These are phyloP conservation scores for Ustilago crameri DNA, from an alignment of 1,284 basidiomycete genomes.

Conservation along the genomic window DNA sequence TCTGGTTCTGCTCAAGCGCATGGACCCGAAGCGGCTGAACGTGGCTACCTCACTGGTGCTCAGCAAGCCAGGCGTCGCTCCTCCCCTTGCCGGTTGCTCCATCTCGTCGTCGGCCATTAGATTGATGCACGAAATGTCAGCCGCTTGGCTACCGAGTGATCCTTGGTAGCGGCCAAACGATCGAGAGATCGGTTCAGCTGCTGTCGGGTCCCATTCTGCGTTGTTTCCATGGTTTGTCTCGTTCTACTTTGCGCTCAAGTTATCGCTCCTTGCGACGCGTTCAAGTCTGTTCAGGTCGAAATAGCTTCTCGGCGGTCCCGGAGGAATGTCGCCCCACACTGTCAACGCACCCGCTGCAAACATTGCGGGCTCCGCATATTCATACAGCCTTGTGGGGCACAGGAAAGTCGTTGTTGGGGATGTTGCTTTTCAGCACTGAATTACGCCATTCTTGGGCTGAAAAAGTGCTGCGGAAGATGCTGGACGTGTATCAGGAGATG, in stretches of 20 bases:
- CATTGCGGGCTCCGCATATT: background rate
- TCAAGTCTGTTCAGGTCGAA: conserved; percentile 6
- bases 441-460: background rate
- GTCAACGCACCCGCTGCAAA: background rate
- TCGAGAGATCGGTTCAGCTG: background rate
- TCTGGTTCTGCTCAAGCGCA: background rate
- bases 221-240: background rate
- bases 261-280: background rate
- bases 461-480: background rate
- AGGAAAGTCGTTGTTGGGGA: background rate
- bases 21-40: background rate
- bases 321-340: conserved; percentile 8
- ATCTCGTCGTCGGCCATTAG: conserved; percentile 13
- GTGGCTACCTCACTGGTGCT: background rate
- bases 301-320: conserved; percentile 33
- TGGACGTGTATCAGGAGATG: background rate
- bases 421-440: background rate
- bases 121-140: conserved; percentile 12
- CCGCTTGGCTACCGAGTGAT: conserved; percentile 33
- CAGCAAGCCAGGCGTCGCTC: conserved; percentile 2
- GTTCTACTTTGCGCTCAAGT: background rate
- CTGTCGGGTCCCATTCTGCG: background rate
- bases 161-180: background rate
- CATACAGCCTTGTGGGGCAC: background rate
- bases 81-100: conserved; percentile 43